Conservation (phyloP, 257 asterid species). For the Fraxinus excelsior region DNA sequence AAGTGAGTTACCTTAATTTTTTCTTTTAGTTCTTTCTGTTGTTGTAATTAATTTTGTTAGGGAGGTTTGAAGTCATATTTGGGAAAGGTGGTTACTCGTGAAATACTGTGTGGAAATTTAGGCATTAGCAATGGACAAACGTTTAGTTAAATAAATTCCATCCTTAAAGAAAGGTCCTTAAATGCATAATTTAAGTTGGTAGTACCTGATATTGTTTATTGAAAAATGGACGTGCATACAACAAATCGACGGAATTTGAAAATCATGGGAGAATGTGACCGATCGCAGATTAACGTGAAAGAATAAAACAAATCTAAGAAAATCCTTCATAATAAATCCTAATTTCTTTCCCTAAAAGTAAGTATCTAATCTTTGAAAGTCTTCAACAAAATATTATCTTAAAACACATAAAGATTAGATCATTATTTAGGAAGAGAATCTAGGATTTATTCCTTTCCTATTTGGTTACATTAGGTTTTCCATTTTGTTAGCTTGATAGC, state of each 20-base stretch:
- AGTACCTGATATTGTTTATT: neutral
- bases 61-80: neutral
- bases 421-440: neutral
- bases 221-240: neutral
- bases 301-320: neutral
- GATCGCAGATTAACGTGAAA: neutral
- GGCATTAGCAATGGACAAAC: neutral
- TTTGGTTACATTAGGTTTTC: neutral
- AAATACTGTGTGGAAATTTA: neutral
- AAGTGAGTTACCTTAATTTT: constrained; percentile 1
- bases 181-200: neutral
- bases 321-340: neutral
- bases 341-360: neutral
- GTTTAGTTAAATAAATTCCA: neutral
- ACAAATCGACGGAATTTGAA: neutral
- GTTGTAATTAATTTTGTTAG: neutral
- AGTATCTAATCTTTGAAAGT: neutral
- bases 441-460: neutral
- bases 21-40: neutral
- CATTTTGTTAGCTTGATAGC: neutral
- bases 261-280: neutral
- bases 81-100: neutral
- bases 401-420: neutral
- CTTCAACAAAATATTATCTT: neutral
- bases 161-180: neutral